Evolutionary conservation across 75 land plant species (phyloP).

Genomic region (Cunninghamia lanceolata): DNA sequence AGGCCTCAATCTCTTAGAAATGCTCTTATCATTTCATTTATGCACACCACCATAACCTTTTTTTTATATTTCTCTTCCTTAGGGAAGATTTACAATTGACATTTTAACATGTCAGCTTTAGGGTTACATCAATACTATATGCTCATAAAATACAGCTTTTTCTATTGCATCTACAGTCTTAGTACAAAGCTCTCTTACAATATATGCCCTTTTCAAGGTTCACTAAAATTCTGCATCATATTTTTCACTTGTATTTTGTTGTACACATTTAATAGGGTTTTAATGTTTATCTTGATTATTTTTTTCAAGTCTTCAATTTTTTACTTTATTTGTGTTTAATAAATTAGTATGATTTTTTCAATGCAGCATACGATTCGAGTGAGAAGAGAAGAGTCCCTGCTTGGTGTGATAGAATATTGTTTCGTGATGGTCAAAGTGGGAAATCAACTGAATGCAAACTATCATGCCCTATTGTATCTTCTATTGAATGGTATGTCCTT

Average conservation of each 20-base stretch:
- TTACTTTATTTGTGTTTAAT: neutral
- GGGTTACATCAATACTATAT: neutral
- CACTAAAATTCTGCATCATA: neutral
- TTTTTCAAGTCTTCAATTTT: neutral
- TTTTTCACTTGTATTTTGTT: neutral
- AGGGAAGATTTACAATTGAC: neutral
- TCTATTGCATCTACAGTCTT: neutral
- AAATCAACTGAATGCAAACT: constrained; percentile 41
- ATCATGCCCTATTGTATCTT: constrained; percentile 68
- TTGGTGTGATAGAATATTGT: constrained; percentile 92
- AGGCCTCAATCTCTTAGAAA: neutral
- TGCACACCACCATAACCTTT: neutral
- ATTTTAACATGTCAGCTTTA: neutral
- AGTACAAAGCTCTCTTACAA: neutral
- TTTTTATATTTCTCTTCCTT: neutral
- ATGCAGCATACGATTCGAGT: constrained; percentile 89
- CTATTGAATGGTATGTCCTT: constrained; percentile 57
- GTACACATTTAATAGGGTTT: neutral
- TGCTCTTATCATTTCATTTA: neutral
- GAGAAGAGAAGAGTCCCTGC: constrained; percentile 96
- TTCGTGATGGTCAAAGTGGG: constrained; percentile 80
- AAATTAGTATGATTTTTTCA: constrained; percentile 4
- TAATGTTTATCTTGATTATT: neutral
- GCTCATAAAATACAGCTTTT: neutral
- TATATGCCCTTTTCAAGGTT: neutral